Percentiles rank a stretch among this genome's conserved stretches.
Conservation (phyloP, 2,329 filamentous ascomycete species). For the Lachnellula arida region DNA sequence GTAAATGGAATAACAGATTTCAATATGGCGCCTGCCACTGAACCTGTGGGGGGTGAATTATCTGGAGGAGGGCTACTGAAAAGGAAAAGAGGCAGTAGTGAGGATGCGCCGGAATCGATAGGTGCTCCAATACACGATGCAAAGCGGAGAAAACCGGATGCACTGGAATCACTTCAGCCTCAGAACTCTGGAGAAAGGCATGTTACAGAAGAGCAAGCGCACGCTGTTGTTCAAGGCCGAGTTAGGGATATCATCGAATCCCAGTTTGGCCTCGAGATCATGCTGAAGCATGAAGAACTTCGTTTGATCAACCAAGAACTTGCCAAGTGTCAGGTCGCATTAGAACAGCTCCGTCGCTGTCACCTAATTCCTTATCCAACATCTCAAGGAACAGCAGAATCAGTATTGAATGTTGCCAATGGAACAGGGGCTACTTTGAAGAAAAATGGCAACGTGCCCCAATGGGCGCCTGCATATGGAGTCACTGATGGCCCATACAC, state of each 20-base stretch:
- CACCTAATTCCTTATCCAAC: conserved; percentile 87
- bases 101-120: conserved; percentile 10
- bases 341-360: conserved; percentile 91
- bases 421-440: conserved; percentile 69
- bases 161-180: conserved; percentile 6
- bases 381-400: conserved; percentile 59
- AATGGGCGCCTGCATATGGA: conserved; percentile 83
- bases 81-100: conserved; percentile 25
- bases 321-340: conserved; percentile 86
- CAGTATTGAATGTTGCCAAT: conserved; percentile 65
- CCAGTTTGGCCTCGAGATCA: conserved; percentile 85
- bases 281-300: conserved; percentile 91
- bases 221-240: conserved; percentile 23
- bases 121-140: conserved; percentile 23
- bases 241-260: conserved; percentile 57
- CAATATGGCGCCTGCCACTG: conserved; percentile 33
- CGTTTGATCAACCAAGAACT: conserved; percentile 93
- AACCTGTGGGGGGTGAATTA: conserved; percentile 21
- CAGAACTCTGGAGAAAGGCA: background rate
- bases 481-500: conserved; percentile 90
- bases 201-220: background rate
- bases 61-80: conserved; percentile 16
- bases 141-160: conserved; percentile 32
- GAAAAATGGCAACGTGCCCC: conserved; percentile 60
- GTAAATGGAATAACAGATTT: conserved; percentile 39